A percentile compares a stretch with the other conserved stretches of the same genome.
Conservation (phyloP, 805 yeast genomes). For the Cyberlindnera mycetangii region DNA sequence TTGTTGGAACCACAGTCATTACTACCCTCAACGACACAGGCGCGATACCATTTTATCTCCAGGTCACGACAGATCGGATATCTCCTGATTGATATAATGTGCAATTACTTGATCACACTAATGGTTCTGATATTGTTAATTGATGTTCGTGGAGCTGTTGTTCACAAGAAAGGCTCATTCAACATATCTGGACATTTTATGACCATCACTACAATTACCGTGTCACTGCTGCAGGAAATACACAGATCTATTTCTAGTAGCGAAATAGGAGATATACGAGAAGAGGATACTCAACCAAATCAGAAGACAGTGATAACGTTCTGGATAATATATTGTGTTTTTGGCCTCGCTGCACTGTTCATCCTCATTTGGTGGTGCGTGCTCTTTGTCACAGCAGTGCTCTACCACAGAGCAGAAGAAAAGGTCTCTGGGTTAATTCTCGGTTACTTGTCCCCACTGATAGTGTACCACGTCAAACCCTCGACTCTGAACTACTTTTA, state of each 20-base stretch:
- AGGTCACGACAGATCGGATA: background rate
- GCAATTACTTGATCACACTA: background rate
- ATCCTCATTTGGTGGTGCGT: constrained; percentile 16
- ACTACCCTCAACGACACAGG: constrained; percentile 4
- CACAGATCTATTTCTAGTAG: background rate
- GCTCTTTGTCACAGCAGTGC: constrained; percentile 13
- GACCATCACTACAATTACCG: constrained; percentile 10
- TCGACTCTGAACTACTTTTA: background rate
- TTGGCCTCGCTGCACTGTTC: background rate
- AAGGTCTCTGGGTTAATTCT: constrained; percentile 10
- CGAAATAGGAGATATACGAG: background rate
- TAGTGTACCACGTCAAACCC: constrained; percentile 2
- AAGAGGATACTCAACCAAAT: background rate
- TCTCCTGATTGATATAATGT: background rate
- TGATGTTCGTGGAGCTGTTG: background rate
- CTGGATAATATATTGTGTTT: background rate
- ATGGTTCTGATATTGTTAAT: background rate
- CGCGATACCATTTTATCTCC: background rate
- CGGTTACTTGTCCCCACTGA: constrained; percentile 8
- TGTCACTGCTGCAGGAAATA: constrained; percentile 8
- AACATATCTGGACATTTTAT: constrained; percentile 19
- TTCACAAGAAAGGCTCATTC: background rate
- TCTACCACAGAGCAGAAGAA: constrained; percentile 17
- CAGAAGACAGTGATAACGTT: background rate
- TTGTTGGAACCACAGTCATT: constrained; percentile 4